Evolutionary conservation across 2,329 filamentous ascomycete species (phyloP).

Genomic region (Aspergillus fumigatus): DNA sequence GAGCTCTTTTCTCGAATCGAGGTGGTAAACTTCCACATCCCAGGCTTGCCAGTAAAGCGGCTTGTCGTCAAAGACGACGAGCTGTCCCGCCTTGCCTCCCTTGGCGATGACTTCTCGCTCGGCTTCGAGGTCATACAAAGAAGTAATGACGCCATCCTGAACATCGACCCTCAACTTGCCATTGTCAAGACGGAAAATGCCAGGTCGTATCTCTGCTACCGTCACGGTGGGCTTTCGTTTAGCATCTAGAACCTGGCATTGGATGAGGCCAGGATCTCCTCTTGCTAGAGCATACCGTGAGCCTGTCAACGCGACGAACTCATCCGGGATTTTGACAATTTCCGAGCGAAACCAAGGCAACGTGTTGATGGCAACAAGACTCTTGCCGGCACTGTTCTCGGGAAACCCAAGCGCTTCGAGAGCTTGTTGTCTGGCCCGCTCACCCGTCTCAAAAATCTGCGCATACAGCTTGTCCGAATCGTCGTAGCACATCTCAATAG

Average conservation of each 20-base stretch:
- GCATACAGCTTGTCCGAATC: constrained; percentile 89
- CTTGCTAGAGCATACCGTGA: constrained; percentile 42
- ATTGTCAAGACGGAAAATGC: constrained; percentile 76
- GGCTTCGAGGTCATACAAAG: constrained; percentile 69
- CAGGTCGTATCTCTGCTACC: constrained; percentile 50
- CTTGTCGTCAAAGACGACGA: constrained; percentile 95
- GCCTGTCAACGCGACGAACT: constrained; percentile 18
- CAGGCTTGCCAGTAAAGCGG: constrained; percentile 96
- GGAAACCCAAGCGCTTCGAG: constrained; percentile 63
- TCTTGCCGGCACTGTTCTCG: constrained; percentile 39
- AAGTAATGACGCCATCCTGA: constrained; percentile 72
- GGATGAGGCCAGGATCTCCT: constrained; percentile 44
- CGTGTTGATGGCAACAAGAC: constrained; percentile 69
- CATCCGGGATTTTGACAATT: constrained; percentile 59
- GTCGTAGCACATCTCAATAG: constrained; percentile 97
- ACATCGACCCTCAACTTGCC: constrained; percentile 69
- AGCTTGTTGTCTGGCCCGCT: constrained; percentile 66
- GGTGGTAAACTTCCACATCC: constrained; percentile 96
- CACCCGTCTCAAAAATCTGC: constrained; percentile 71
- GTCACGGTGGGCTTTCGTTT: constrained; percentile 33
- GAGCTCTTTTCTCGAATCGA: constrained; percentile 78
- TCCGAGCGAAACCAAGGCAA: constrained; percentile 79
- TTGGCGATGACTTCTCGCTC: constrained; percentile 73
- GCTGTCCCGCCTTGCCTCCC: constrained; percentile 75
- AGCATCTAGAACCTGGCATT: constrained; percentile 24